A percentile compares a stretch with the other conserved stretches of the same genome.
Conservation (phyloP, 1,139 yeast genomes). For the Suhomyces yuchorum region DNA sequence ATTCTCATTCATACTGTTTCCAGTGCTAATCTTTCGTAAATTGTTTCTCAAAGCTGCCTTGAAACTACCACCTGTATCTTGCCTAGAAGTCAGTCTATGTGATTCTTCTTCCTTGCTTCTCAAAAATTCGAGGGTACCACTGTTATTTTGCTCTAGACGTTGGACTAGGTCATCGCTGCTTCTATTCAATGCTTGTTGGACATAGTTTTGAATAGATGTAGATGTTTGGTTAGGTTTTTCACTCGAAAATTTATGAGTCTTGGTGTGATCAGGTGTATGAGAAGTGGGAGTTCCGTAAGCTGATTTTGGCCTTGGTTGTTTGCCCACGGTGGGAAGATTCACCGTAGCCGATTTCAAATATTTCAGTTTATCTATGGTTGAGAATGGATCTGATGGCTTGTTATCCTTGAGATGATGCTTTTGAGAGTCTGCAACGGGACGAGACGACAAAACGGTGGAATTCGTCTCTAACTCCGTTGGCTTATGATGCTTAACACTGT, state of each 20-base stretch:
- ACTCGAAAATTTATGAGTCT: slow-evolving; percentile 16
- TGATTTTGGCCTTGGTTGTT: slow-evolving; percentile 24
- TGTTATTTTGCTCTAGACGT: slow-evolving; percentile 7
- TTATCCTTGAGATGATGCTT: slow-evolving; percentile 9
- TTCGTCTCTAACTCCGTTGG: not conserved
- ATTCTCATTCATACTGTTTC: slow-evolving; percentile 30
- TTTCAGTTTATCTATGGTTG: slow-evolving; percentile 41
- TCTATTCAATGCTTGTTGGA: slow-evolving; percentile 37
- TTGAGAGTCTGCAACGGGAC: slow-evolving; percentile 2
- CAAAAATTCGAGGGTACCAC: slow-evolving; percentile 56
- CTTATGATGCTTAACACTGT: slow-evolving; percentile 24
- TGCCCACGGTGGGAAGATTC: slow-evolving; percentile 12
- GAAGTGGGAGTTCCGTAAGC: slow-evolving; percentile 13
- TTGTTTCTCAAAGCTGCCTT: slow-evolving; percentile 38
- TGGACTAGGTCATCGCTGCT: slow-evolving; percentile 20
- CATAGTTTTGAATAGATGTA: slow-evolving; percentile 36
- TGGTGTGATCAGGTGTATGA: slow-evolving; percentile 8
- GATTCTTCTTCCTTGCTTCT: slow-evolving; percentile 46
- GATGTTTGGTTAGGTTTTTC: slow-evolving; percentile 21
- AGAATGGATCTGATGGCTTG: slow-evolving; percentile 36
- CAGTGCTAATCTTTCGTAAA: slow-evolving; percentile 45
- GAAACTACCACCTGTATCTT: slow-evolving; percentile 51
- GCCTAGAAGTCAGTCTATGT: slow-evolving; percentile 18
- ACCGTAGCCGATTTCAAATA: slow-evolving; percentile 18
- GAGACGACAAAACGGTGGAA: slow-evolving; percentile 2